phyloP scores from a whole-genome alignment of 2,329 filamentous ascomycete species.

The Epichloe glyceriae region DNA sequence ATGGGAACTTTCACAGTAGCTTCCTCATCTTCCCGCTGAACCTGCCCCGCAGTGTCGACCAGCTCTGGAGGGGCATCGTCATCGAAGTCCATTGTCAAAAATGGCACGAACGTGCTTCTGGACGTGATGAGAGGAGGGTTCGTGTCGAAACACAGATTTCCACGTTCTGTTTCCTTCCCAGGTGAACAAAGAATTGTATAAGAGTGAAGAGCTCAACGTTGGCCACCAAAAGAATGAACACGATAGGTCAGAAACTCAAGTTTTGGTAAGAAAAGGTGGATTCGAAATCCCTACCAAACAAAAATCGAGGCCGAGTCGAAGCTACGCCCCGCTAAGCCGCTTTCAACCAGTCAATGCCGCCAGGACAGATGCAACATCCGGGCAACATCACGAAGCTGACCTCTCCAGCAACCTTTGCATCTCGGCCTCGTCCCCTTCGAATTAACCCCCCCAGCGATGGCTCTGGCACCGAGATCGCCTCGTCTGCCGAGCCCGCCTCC shows the following conservation, averaged over 20 bases:
- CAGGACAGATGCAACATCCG: too few relatives aligned
- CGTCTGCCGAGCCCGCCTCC: slow-evolving; percentile 91
- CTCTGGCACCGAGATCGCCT: slow-evolving; percentile 63
- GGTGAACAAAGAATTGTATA: background rate
- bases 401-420: background rate
- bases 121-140: background rate
- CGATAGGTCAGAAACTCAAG: background rate
- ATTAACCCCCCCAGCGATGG: slow-evolving; percentile 28
- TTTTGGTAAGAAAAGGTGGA: background rate
- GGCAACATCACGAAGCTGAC: too few relatives aligned
- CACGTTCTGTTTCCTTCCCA: background rate
- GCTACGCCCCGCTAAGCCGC: slow-evolving; percentile 8
- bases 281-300: background rate
- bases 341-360: background rate
- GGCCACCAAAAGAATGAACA: background rate
- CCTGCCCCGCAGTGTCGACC: slow-evolving; percentile 30
- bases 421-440: background rate
- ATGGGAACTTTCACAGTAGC: slow-evolving; percentile 60
- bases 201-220: too few relatives aligned
- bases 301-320: background rate
- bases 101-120: background rate
- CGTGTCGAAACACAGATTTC: background rate
- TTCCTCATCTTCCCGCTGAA: slow-evolving; percentile 28
- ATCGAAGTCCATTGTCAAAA: slow-evolving; percentile 42
- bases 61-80: slow-evolving; percentile 57